Evolutionary conservation across 208 protist species (phyloP).

Genomic region (Wallacemonas collosoma): DNA sequence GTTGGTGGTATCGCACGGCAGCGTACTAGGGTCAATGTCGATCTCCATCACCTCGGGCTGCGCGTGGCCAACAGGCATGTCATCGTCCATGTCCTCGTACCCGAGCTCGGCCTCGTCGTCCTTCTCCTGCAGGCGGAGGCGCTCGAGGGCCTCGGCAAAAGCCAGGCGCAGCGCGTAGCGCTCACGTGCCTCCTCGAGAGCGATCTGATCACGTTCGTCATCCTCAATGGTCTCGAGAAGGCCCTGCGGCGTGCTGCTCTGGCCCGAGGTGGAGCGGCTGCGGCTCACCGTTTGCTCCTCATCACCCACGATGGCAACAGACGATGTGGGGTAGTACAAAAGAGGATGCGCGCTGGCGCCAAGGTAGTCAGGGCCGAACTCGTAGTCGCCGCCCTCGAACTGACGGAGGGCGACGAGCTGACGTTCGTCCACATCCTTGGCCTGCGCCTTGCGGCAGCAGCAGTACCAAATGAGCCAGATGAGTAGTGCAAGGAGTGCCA

Average conservation of each 20-base stretch:
- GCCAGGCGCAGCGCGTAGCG: slow-evolving; percentile 62
- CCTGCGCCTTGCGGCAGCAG: slow-evolving; percentile 33
- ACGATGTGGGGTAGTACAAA: slow-evolving; percentile 35
- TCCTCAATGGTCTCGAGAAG: slow-evolving; percentile 49
- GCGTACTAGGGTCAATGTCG: slow-evolving; percentile 21
- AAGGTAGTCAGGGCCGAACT: slow-evolving; percentile 16
- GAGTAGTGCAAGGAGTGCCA: slow-evolving; percentile 40
- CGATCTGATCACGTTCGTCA: slow-evolving; percentile 59
- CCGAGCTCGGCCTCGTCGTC: slow-evolving; percentile 41
- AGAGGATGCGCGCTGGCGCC: slow-evolving; percentile 34
- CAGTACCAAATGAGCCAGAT: slow-evolving; percentile 42
- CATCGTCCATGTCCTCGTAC: slow-evolving; percentile 27
- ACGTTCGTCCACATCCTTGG: slow-evolving; percentile 21
- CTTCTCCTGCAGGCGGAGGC: slow-evolving; percentile 45
- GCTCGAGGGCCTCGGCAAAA: slow-evolving; percentile 48
- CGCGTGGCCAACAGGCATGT: slow-evolving; percentile 17
- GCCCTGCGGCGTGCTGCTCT: slow-evolving; percentile 24
- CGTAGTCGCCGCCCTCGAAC: slow-evolving; percentile 30
- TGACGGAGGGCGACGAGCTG: slow-evolving; percentile 34
- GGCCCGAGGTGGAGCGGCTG: slow-evolving; percentile 13
- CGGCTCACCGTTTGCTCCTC: slow-evolving; percentile 18
- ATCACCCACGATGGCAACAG: slow-evolving; percentile 4
- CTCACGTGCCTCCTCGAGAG: slow-evolving; percentile 63
- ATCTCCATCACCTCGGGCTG: slow-evolving; percentile 20
- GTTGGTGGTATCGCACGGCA: slow-evolving; percentile 7